Base-by-base conservation (phyloP, 805 yeast genomes). In the Kluyveromyces lactis region DNA sequence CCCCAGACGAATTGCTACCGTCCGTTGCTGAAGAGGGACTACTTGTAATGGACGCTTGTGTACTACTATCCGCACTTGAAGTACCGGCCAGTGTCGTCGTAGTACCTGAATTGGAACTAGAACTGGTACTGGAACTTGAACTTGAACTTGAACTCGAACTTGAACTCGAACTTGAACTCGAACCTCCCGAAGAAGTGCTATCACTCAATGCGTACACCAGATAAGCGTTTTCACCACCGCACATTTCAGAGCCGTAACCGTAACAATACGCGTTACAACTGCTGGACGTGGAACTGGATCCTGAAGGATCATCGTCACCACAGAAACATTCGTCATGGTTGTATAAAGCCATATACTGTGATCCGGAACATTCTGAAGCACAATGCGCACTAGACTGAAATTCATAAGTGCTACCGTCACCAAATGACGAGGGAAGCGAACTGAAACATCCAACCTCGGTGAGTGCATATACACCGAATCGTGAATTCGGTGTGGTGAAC, bases 151-250 rank as follows among this genome's bases (percentile, higher is more conserved):
- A 17, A n/a, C 38, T 31, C 2, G 35, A 26, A 10, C 29, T 27
- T 7, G 16, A n/a, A n/a, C 11, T 16, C 13, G 39, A 19, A 32
- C 31, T 24, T 12, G 33, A 17, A n/a, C 38, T 31, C 2, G 35
- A 26, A 10, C 29, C n/a, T n/a, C 7, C 27, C 36, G 26, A 41
- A 12, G 27, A 9, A 12, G 9, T 12, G 11, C 11, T 9, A 12
- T 24, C 27, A 12, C 27, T 24, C 37, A 64, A 60, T 6, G 68
- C 60, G 44, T 63, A 76, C 18, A 77, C 68, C 18, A 67, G 57
- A 48, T 64, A 79, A 28, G 72, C 67, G 33, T 52, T 40, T 13
- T 71, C 63, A 28, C 81, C 81, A 46, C 86, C 86, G 62, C 95
- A 85, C 39, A 54, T 64, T 42, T 81, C 82, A 1, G 34, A 7